Evolutionary conservation across 208 protist species (phyloP), one percentile per base, ranked within the genome.

Genomic region (Blechomonas ayalai): DNA sequence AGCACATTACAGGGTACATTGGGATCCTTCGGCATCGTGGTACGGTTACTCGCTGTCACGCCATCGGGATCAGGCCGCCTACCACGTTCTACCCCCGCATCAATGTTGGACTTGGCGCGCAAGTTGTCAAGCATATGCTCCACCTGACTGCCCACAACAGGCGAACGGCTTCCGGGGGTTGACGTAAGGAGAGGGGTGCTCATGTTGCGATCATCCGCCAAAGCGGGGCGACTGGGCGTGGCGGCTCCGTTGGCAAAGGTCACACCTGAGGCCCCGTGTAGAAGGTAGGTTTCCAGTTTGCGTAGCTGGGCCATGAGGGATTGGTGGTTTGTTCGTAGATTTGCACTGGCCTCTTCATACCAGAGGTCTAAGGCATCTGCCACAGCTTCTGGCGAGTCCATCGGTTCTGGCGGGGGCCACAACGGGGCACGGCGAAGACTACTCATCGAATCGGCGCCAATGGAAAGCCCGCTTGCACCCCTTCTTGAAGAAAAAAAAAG

Each of bases 1-100:
- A 92, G 73, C 52, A 95, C 73, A 59, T 97, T 58, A 59, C 96
- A 73, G 45, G 93, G 73, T 8, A 52, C 46, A 59, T 56, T 72
- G 42, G 24, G 59, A 51, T 87, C 71, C 12, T 66, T 52, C 10
- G 76, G 82, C 15, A 72, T 71, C 1, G 74, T 71, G n/a, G n/a
- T n/a, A 35, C 55, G 52, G 12, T 59, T 41, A 12, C 67, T 48
- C 6, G 59, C 42, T 5, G 47, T 51, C 31, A 85, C 57, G 16
- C 64, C 53, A 6, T 82, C 70, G 2, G 66, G 47, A 22, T 71
- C 73, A 8, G 73, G 80, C 8, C 75, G 74, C 53, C 62, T 74
- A 35, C 63, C 61, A 28, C 59, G 25, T 44, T 80, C 64, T n/a
- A 53, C 68, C 27, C 69, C 75, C 13, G 40, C 47, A 42, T 65